Percentiles rank a stretch among this genome's conserved stretches.
These are phyloP conservation scores for Diaporthe nobilis DNA, from an alignment of 2,329 filamentous ascomycete species.

Conservation along the genomic window DNA sequence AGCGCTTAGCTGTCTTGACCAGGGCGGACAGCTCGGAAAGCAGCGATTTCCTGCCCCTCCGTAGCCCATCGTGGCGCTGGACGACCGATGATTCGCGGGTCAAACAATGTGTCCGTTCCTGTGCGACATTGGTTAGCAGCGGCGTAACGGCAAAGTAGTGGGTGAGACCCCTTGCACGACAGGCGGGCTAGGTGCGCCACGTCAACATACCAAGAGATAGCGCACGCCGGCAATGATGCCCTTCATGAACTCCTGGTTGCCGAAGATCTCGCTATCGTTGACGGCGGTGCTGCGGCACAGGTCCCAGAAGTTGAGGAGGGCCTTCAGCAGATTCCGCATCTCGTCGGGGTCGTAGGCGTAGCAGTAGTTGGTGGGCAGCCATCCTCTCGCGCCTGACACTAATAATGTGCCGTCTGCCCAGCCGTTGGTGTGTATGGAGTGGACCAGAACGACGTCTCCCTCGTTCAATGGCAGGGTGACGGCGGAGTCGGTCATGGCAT, in stretches of 20 bases:
- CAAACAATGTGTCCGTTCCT: slow-evolving; percentile 92
- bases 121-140: slow-evolving; percentile 45
- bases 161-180: background rate
- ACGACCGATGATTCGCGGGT: slow-evolving; percentile 85
- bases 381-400: slow-evolving; percentile 87
- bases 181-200: background rate
- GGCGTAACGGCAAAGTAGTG: slow-evolving; percentile 11
- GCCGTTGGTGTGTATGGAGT: slow-evolving; percentile 97
- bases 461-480: slow-evolving; percentile 91
- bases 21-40: slow-evolving; percentile 90
- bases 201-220: slow-evolving; percentile 81
- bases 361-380: slow-evolving; percentile 98
- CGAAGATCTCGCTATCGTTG: slow-evolving; percentile 83
- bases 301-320: slow-evolving; percentile 93
- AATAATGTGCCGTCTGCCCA: slow-evolving; percentile 97
- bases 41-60: slow-evolving; percentile 86
- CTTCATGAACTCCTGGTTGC: slow-evolving; percentile 94
- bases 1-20: slow-evolving; percentile 87
- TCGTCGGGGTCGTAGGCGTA: slow-evolving; percentile 92
- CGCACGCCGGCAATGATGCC: slow-evolving; percentile 94
- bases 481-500: slow-evolving; percentile 83
- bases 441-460: slow-evolving; percentile 92
- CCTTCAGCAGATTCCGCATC: slow-evolving; percentile 87
- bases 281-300: slow-evolving; percentile 83
- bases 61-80: slow-evolving; percentile 80